Evolutionary conservation across 148 eudicot genomes (phyloP).

Genomic region (Camellia japonica): DNA sequence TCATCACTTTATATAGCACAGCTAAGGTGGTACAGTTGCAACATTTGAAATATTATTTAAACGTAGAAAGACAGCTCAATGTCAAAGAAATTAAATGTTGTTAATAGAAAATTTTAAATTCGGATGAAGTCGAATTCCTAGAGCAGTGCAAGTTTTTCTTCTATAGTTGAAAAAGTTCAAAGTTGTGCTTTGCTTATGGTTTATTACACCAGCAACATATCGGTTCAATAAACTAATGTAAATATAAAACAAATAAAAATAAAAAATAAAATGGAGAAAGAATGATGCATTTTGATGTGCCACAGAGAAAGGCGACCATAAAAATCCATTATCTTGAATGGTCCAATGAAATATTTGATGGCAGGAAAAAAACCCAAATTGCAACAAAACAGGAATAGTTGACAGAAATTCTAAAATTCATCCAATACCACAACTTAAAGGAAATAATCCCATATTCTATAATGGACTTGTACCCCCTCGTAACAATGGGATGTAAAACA

Average conservation of each 20-base stretch:
- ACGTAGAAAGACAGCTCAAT: not conserved
- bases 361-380: not conserved
- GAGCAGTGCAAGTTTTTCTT: not conserved
- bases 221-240: not conserved
- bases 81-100: not conserved
- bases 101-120: too few relatives aligned
- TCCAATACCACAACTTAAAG: not conserved
- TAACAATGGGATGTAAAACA: not conserved
- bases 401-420: not conserved
- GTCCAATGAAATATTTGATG: not conserved
- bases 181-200: not conserved
- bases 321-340: not conserved
- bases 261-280: not conserved
- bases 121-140: not conserved
- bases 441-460: not conserved
- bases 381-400: not conserved
- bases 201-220: not conserved
- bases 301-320: not conserved
- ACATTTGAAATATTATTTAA: not conserved
- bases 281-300: not conserved
- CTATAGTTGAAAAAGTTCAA: not conserved
- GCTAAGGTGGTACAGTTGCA: not conserved
- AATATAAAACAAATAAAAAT: too few relatives aligned
- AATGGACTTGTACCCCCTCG: not conserved
- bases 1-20: not conserved